Base-by-base conservation (phyloP, 768 basidiomycete genomes). In the Kwoniella europaea region DNA sequence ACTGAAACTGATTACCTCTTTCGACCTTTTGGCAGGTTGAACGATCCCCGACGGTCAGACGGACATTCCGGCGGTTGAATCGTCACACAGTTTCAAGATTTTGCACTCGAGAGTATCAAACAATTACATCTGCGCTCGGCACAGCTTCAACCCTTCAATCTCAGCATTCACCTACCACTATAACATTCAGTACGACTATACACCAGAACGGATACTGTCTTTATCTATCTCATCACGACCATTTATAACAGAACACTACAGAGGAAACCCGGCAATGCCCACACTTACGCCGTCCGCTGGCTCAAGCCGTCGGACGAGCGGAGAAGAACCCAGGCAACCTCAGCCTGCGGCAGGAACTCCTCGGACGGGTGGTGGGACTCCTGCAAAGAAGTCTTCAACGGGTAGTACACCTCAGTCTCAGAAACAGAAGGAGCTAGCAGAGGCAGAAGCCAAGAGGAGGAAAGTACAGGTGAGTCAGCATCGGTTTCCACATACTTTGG, bases 381-480 rank as follows among this genome's bases (percentile, higher is more conserved):
- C 55, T 3, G 35, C 55, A 15, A 65, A 43, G 50, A 57, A 42
- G 20, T 10, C n/a, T 12, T 57, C 52, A 10, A 27, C 16, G 16
- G 46, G 55, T 10, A 12, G n/a, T 35, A 67, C 65, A 7, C 57
- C 65, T 43, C 61, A 63, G 35, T 43, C 53, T 42, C 60, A 62
- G 90, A 88, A 52, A 27, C 63, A 70, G 57, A 63, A 64, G 44
- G 68, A 70, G 29, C 18, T 65, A 74, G 92, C 92, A 79, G 91
- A 88, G 68, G 91, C 91, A 4, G 84, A 83, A 60, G 79, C 79
- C n/a, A 84, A 84, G 66, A 63, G 78, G 68, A 61, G 78, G 54
- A 81, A 77, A 63, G 71, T 79, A 7, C 70, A 73, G 72, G 78
- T 79, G 52, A 71, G 78, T 67, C 24, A 29, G 61, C 62, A 16